Percentiles rank a stretch among this genome's conserved stretches.
phyloP scores from a whole-genome alignment of 2,329 filamentous ascomycete species.

The Trichoderma koningiopsis region DNA sequence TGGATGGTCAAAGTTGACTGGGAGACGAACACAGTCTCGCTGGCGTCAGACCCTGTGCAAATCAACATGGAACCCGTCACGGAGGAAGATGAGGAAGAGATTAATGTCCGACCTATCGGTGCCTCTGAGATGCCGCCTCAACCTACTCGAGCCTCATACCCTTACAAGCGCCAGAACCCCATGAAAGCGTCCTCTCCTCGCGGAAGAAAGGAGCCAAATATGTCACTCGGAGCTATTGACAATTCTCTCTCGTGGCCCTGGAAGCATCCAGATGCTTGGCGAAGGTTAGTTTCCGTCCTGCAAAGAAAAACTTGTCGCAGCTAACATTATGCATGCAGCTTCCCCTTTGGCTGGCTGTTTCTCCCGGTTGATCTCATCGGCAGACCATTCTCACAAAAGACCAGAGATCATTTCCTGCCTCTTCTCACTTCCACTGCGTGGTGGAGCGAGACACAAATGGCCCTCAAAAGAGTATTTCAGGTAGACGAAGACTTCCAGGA shows the following conservation, averaged over 20 bases:
- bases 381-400: constrained; percentile 91
- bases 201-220: constrained; percentile 55
- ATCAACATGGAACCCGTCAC: constrained; percentile 61
- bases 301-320: not conserved
- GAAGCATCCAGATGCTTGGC: constrained; percentile 94
- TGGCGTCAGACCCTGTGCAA: constrained; percentile 77
- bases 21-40: constrained; percentile 77
- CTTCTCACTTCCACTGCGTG: constrained; percentile 90
- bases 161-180: constrained; percentile 77
- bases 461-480: constrained; percentile 83
- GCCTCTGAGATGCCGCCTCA: constrained; percentile 46
- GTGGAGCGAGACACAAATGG: constrained; percentile 94
- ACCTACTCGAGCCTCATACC: constrained; percentile 54
- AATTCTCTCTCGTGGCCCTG: constrained; percentile 98
- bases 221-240: constrained; percentile 90
- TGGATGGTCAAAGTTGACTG: constrained; percentile 99
- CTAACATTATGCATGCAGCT: constrained; percentile 56
- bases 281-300: constrained; percentile 47
- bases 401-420: constrained; percentile 92
- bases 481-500: constrained; percentile 96
- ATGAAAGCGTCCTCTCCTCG: constrained; percentile 73
- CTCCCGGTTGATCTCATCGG: constrained; percentile 94
- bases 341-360: constrained; percentile 98
- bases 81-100: constrained; percentile 42
- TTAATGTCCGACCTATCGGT: constrained; percentile 61